Evolutionary conservation across 257 asterid genomes (phyloP), one percentile per base, ranked within the genome.

Genomic region (Solanum appendiculatum): DNA sequence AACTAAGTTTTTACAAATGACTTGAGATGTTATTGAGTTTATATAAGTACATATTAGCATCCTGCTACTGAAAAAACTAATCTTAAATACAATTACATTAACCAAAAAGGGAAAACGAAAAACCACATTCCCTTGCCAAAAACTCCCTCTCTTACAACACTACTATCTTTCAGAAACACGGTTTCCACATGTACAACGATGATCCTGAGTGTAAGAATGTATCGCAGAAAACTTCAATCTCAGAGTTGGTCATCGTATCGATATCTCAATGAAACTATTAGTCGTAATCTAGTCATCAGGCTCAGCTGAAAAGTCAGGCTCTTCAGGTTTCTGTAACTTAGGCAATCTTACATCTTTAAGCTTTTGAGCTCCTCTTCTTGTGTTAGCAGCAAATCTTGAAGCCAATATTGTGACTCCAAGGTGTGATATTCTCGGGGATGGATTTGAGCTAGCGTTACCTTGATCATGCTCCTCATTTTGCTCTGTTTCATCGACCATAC

Each of bases 291-390:
- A 96, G 89, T 95, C 93, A 27, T 95, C 98, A 0, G 93, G 94
- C 88, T 94, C 97, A 33, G 86, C 96, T 9, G 95, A 93, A 86
- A 95, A 96, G 89, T 95, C 98, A 1, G 98, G 98, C 87, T 95
- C 98, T 87, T 95, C 98, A 1, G 98, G 98, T 90, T 95, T 95
- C 18, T 95, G 93, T 36, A 96, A 91, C 86, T 93, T 94, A 1
- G 96, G 97, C 88, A 95, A 87, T 84, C 90, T 92, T 8, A 90
- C 93, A 72, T 91, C 95, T 90, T 94, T 95, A 25, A 93, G 93
- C 94, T 94, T 96, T 90, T 93, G 97, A 90, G 94, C 97, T 85
- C 96, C 98, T 88, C 97, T 93, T 89, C 97, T 93, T 3, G 99
- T 94, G 91, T 91, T 96, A 83, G 97, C 96, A 37, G 99, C 99